Conservation (phyloP, 2,329 filamentous ascomycete species). For the Ophiostoma sp. region DNA sequence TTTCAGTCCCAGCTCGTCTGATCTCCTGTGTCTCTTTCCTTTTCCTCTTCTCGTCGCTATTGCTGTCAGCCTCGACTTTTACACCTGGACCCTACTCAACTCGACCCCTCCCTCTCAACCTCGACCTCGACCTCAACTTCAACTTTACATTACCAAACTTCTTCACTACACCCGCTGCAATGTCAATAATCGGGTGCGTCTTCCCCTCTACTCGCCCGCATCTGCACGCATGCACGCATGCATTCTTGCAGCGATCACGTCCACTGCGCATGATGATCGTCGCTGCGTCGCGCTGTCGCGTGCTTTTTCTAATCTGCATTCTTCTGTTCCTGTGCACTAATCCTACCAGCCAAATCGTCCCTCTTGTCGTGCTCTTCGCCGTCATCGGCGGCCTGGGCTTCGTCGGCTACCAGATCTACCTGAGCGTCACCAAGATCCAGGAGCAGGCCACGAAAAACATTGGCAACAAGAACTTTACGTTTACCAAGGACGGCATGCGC, state of each 20-base stretch:
- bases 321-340: not conserved
- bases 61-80: not conserved
- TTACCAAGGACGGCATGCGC: slow-evolving; percentile 67
- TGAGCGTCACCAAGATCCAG: slow-evolving; percentile 60
- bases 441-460: slow-evolving; percentile 62
- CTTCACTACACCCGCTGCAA: not conserved
- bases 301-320: not conserved
- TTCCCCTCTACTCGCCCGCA: not conserved
- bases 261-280: not conserved
- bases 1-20: not conserved
- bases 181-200: not conserved
- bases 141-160: too few species aligned
- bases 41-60: not conserved
- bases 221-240: not conserved
- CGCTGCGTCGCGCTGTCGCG: not conserved
- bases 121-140: not conserved
- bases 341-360: slow-evolving; percentile 52
- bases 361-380: slow-evolving; percentile 59
- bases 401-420: slow-evolving; percentile 67
- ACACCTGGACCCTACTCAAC: not conserved
- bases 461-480: slow-evolving; percentile 68
- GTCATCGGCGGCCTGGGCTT: slow-evolving; percentile 54
- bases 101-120: not conserved
- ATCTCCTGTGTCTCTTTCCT: not conserved
- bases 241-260: not conserved